A percentile compares a stretch with the other conserved stretches of the same genome.
phyloP scores from a whole-genome alignment of 2,329 filamentous ascomycete species.

The Colletotrichum incanum region DNA sequence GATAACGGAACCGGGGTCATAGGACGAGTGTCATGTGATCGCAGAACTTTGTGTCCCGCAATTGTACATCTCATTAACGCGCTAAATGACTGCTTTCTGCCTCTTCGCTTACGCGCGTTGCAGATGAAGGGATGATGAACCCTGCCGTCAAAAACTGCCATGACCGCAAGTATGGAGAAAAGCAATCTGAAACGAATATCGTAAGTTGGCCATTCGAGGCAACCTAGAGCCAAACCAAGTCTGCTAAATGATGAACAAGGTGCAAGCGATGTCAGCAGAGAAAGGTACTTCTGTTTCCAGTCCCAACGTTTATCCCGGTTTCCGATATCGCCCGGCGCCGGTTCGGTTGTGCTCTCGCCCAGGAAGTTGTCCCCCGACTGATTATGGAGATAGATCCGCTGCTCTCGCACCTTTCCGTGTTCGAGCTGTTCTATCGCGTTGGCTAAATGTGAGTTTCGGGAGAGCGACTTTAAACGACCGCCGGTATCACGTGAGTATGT shows the following conservation, averaged over 20 bases:
- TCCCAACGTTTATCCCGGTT: background rate
- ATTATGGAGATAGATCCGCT: conserved; percentile 40
- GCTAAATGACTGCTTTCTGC: background rate
- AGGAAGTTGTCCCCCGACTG: background rate
- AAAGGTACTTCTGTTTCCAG: conserved; percentile 21
- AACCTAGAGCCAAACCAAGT: background rate
- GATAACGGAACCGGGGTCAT: background rate
- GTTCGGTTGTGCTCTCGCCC: background rate
- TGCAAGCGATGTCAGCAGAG: conserved; percentile 39
- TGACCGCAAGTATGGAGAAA: conserved; percentile 20
- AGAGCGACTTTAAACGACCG: conserved; percentile 41
- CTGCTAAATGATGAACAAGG: conserved; percentile 1
- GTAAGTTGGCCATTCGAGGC: background rate
- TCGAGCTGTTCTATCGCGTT: conserved; percentile 39
- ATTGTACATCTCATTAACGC: background rate
- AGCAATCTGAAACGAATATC: conserved; percentile 29
- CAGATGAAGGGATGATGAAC: background rate
- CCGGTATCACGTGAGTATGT: conserved; percentile 48
- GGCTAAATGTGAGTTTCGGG: conserved; percentile 43
- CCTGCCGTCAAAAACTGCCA: background rate
- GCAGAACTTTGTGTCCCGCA: conserved; percentile 10
- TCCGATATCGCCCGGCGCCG: background rate
- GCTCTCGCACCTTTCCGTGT: conserved; percentile 44
- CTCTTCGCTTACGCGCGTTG: background rate
- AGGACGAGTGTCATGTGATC: conserved; percentile 31